A percentile compares a stretch with the other conserved stretches of the same genome.
Conservation (phyloP, 371 early-diverging fungal genomes). For the Mucor saturninus region DNA sequence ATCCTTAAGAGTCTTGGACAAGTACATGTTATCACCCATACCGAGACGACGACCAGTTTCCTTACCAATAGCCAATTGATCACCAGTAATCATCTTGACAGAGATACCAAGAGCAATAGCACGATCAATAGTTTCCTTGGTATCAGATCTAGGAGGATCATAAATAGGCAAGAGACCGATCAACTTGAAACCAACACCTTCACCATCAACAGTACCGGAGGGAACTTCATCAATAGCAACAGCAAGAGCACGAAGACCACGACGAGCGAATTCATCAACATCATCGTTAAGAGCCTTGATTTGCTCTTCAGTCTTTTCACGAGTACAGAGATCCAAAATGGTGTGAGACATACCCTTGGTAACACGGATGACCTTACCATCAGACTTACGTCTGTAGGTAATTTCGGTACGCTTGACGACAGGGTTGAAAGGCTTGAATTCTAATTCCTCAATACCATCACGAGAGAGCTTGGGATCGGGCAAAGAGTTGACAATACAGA, state of each 20-base stretch:
- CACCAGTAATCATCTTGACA: slow-evolving; percentile 97
- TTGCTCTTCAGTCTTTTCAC: slow-evolving; percentile 69
- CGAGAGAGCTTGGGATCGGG: slow-evolving; percentile 65
- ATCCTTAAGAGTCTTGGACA: slow-evolving; percentile 78
- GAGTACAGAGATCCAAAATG: slow-evolving; percentile 73
- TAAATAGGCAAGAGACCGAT: slow-evolving; percentile 81
- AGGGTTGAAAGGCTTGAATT: slow-evolving; percentile 91
- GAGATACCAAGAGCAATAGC: slow-evolving; percentile 87
- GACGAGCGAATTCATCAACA: slow-evolving; percentile 77
- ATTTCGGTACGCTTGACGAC: slow-evolving; percentile 88
- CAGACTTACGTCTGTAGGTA: slow-evolving; percentile 66
- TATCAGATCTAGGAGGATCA: slow-evolving; percentile 89
- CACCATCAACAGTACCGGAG: slow-evolving; percentile 48
- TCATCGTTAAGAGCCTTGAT: slow-evolving; percentile 65
- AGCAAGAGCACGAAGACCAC: slow-evolving; percentile 87
- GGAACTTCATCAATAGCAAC: slow-evolving; percentile 76
- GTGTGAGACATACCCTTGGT: slow-evolving; percentile 82
- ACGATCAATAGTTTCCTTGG: slow-evolving; percentile 85
- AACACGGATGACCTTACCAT: slow-evolving; percentile 68
- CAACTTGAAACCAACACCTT: slow-evolving; percentile 59
- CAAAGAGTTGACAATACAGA: slow-evolving; percentile 73
- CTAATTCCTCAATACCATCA: slow-evolving; percentile 69
- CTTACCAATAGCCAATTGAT: slow-evolving; percentile 92
- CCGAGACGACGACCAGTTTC: slow-evolving; percentile 81
- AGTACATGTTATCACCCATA: slow-evolving; percentile 79